phyloP scores from a whole-genome alignment of 2,329 filamentous ascomycete genomes.

The Hypoxylon sp. region DNA sequence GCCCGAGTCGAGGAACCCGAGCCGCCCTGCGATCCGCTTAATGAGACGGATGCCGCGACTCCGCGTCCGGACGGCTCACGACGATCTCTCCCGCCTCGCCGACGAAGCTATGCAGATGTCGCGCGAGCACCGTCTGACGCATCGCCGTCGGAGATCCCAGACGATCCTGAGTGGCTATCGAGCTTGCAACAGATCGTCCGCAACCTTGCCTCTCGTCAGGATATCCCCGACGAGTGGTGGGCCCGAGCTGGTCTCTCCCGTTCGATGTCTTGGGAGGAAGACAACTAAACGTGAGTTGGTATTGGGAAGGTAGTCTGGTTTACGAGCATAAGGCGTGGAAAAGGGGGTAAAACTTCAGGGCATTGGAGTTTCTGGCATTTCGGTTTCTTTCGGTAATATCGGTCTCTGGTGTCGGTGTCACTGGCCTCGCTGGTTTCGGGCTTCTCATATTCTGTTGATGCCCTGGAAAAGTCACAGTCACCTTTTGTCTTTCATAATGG shows the following conservation, averaged over 20 bases:
- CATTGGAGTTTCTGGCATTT: not conserved
- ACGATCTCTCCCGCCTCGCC: constrained; percentile 18
- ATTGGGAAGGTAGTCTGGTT: not conserved
- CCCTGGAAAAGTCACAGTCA: constrained; percentile 10
- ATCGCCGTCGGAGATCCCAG: constrained; percentile 11
- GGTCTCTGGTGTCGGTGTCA: no score
- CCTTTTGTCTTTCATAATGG: not conserved
- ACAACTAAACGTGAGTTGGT: constrained; percentile 17
- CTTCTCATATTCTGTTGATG: not conserved
- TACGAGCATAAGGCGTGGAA: not conserved
- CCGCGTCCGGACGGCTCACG: constrained; percentile 11
- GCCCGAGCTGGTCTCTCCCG: constrained; percentile 71
- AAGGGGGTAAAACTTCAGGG: not conserved
- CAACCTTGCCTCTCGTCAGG: constrained; percentile 72
- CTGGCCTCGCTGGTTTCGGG: no score
- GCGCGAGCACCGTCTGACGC: not conserved
- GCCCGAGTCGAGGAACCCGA: constrained; percentile 63
- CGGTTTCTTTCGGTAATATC: not conserved
- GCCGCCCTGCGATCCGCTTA: constrained; percentile 59
- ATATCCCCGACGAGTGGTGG: constrained; percentile 88
- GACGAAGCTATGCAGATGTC: constrained; percentile 55
- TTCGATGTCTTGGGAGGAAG: constrained; percentile 56
- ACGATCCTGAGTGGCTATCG: constrained; percentile 54
- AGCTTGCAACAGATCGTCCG: constrained; percentile 78
- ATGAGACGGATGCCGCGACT: constrained; percentile 58